These are phyloP conservation scores for Periconia sp. DNA, from an alignment of 2,329 filamentous ascomycete genomes.

Conservation along the genomic window DNA sequence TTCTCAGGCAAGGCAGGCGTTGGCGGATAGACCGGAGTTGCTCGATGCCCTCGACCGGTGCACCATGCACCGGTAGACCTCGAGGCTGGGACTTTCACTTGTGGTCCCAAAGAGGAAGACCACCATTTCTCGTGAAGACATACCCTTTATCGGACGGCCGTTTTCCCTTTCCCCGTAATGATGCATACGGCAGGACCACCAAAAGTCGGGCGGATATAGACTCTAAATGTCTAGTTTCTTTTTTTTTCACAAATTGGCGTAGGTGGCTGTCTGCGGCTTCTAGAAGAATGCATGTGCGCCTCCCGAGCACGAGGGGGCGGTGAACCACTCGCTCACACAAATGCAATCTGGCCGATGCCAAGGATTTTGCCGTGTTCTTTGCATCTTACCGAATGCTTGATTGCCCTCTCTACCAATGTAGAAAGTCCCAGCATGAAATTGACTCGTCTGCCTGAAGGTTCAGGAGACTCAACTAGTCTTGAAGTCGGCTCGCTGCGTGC, in stretches of 20 bases:
- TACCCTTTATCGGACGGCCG: slow-evolving; percentile 15
- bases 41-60: slow-evolving; percentile 85
- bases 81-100: too few relatives aligned
- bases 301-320: slow-evolving; percentile 25
- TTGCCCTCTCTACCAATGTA: not conserved
- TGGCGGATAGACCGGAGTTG: slow-evolving; percentile 83
- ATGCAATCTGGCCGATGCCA: slow-evolving; percentile 29
- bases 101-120: too few relatives aligned
- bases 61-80: slow-evolving; percentile 55
- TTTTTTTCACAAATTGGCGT: slow-evolving; percentile 28
- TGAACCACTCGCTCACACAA: slow-evolving; percentile 26
- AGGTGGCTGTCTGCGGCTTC: slow-evolving; percentile 37
- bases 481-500: not conserved
- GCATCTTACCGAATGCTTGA: not conserved
- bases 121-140: too few relatives aligned
- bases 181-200: slow-evolving; percentile 35
- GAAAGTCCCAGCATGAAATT: too few relatives aligned
- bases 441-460: too few relatives aligned
- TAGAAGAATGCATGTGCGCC: slow-evolving; percentile 41
- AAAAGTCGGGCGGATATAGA: slow-evolving; percentile 39
- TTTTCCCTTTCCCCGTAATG: slow-evolving; percentile 28
- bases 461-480: not conserved
- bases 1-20: slow-evolving; percentile 75
- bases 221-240: slow-evolving; percentile 17
- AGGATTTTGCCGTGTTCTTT: not conserved